Evolutionary conservation across 2,329 filamentous ascomycete species (phyloP).

Genomic region (Dactylella cylindrospora): DNA sequence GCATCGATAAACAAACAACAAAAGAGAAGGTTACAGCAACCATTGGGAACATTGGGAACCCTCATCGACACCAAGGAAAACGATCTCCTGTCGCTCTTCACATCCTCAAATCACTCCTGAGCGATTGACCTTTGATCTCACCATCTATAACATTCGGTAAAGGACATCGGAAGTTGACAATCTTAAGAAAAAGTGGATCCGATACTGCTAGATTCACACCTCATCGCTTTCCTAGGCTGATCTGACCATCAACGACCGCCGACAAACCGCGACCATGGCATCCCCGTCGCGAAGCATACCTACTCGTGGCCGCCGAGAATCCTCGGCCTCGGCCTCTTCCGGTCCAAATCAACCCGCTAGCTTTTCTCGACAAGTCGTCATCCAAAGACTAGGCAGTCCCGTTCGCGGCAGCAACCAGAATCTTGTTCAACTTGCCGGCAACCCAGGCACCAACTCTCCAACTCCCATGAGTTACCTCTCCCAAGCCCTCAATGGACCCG

Average conservation of each 20-base stretch:
- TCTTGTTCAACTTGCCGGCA: slow-evolving; percentile 34
- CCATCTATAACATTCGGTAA: no score
- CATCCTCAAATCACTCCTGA: no score
- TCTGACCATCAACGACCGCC: background rate
- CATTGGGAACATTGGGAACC: no score
- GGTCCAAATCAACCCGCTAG: slow-evolving; percentile 18
- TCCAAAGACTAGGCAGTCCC: slow-evolving; percentile 35
- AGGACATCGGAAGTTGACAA: no score
- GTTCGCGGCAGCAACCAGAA: slow-evolving; percentile 29
- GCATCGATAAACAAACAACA: no score
- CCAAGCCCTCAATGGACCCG: slow-evolving; percentile 59
- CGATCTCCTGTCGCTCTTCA: no score
- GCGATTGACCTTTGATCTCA: no score
- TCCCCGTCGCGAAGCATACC: slow-evolving; percentile 39
- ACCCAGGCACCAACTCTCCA: background rate
- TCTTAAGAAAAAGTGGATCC: no score
- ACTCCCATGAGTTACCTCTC: slow-evolving; percentile 65
- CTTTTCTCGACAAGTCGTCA: slow-evolving; percentile 19
- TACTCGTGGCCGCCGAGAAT: slow-evolving; percentile 25
- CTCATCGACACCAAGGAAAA: no score
- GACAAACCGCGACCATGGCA: slow-evolving; percentile 14
- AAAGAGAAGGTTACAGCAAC: no score
- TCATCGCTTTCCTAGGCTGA: background rate
- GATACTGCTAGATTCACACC: no score
- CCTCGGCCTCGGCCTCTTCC: slow-evolving; percentile 19